Conservation (phyloP, 2,329 filamentous ascomycete species). For the Microcyclosporella mali region DNA sequence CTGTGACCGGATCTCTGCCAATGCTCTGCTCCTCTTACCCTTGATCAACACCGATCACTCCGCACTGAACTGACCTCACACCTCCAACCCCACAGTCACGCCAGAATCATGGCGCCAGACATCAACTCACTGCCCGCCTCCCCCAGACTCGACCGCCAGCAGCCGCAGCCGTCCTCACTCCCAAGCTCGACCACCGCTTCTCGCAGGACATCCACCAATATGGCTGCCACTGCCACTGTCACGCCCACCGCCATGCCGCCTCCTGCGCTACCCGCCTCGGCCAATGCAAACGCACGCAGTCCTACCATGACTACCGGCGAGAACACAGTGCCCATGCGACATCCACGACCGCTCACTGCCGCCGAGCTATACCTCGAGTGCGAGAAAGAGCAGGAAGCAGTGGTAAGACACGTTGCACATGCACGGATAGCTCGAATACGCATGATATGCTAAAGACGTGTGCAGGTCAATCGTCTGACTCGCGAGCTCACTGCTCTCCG, state of each 20-base stretch:
- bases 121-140: slow-evolving; percentile 40
- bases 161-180: slow-evolving; percentile 20
- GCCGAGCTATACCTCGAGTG: slow-evolving; percentile 83
- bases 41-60: too few relatives aligned
- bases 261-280: slow-evolving; percentile 24
- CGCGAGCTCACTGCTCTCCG: slow-evolving; percentile 83
- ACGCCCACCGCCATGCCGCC: slow-evolving; percentile 10
- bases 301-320: slow-evolving; percentile 20
- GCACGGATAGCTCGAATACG: not conserved
- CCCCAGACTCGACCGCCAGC: slow-evolving; percentile 32
- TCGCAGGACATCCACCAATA: slow-evolving; percentile 18
- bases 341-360: slow-evolving; percentile 79
- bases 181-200: slow-evolving; percentile 15
- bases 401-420: slow-evolving; percentile 52
- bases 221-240: slow-evolving; percentile 6
- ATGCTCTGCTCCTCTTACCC: too few relatives aligned
- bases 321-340: slow-evolving; percentile 58
- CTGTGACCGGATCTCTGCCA: too few relatives aligned
- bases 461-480: slow-evolving; percentile 81
- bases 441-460: slow-evolving; percentile 5
- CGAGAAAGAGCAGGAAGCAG: slow-evolving; percentile 91
- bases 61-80: too few relatives aligned
- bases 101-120: slow-evolving; percentile 43
- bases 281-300: slow-evolving; percentile 15
- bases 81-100: too few relatives aligned